These are phyloP conservation scores for Hymenoscyphus fructigenus DNA, from an alignment of 2,329 filamentous ascomycete species.

Conservation along the genomic window DNA sequence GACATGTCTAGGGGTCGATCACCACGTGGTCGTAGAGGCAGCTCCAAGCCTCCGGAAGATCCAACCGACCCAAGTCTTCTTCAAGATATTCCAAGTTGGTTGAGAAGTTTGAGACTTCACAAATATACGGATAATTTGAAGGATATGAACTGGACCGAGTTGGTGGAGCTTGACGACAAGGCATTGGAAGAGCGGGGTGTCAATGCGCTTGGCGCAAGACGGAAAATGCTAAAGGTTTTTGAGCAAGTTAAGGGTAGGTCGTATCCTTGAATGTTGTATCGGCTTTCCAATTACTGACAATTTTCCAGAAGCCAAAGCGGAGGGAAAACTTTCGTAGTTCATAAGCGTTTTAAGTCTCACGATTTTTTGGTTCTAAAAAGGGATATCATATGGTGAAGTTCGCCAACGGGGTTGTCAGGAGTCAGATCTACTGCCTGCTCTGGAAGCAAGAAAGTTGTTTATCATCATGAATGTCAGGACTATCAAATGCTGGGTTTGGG, in stretches of 20 bases:
- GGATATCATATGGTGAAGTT: background rate
- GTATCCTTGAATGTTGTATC: background rate
- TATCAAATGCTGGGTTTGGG: constrained; percentile 10
- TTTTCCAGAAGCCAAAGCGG: constrained; percentile 64
- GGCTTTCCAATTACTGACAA: constrained; percentile 33
- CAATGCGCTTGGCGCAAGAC: constrained; percentile 87
- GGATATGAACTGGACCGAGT: constrained; percentile 93
- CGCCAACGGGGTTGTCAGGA: constrained; percentile 9
- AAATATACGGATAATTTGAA: constrained; percentile 99
- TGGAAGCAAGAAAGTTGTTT: constrained; percentile 12
- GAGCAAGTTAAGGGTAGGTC: constrained; percentile 81
- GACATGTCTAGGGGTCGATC: constrained; percentile 89
- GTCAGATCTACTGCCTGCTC: constrained; percentile 13
- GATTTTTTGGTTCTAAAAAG: constrained; percentile 4
- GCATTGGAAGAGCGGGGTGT: constrained; percentile 90
- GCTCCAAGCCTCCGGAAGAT: constrained; percentile 96
- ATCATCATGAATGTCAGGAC: constrained; percentile 14
- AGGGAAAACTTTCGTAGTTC: constrained; percentile 64
- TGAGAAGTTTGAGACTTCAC: constrained; percentile 89
- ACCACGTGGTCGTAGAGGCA: constrained; percentile 86
- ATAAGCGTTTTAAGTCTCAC: background rate
- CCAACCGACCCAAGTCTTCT: constrained; percentile 87
- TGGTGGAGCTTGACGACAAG: constrained; percentile 89
- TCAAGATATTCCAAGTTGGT: constrained; percentile 94
- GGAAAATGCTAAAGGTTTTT: constrained; percentile 99